Evolutionary conservation across 1,139 yeast species (phyloP).

Genomic region (Suhomyces bokatorum): DNA sequence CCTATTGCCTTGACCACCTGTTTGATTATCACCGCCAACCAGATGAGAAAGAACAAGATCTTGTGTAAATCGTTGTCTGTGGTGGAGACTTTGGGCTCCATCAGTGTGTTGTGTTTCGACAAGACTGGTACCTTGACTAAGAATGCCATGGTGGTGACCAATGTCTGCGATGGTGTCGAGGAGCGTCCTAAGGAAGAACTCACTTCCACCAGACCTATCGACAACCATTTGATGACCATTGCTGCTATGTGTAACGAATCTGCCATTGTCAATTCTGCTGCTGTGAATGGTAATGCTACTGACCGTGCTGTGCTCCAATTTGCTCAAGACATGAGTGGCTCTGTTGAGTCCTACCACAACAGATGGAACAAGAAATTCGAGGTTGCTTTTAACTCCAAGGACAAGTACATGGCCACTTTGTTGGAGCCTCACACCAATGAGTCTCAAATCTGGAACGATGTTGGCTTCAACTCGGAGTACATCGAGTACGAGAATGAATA

Average conservation of each 20-base stretch:
- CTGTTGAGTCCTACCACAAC: constrained; percentile 12
- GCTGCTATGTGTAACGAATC: constrained; percentile 47
- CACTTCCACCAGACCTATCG: constrained; percentile 7
- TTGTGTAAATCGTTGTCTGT: constrained; percentile 34
- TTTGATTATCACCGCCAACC: constrained; percentile 31
- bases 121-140: constrained; percentile 41
- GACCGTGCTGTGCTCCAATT: constrained; percentile 47
- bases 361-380: constrained; percentile 31
- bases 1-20: constrained; percentile 40
- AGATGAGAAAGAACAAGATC: constrained; percentile 31
- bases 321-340: constrained; percentile 25
- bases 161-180: constrained; percentile 24
- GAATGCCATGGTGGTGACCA: constrained; percentile 34
- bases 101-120: constrained; percentile 37
- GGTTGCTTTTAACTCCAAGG: constrained; percentile 48
- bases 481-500: constrained; percentile 16
- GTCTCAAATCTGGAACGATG: constrained; percentile 13
- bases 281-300: constrained; percentile 49
- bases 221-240: constrained; percentile 23
- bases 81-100: constrained; percentile 38
- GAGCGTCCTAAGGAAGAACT: constrained; percentile 15
- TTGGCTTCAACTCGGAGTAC: constrained; percentile 14
- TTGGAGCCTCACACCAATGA: constrained; percentile 17
- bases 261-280: constrained; percentile 24
- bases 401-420: constrained; percentile 48